Evolutionary conservation across 73 alveolate species (phyloP), one percentile per base, ranked within the genome.

Genomic region (Paramecium bursaria): DNA sequence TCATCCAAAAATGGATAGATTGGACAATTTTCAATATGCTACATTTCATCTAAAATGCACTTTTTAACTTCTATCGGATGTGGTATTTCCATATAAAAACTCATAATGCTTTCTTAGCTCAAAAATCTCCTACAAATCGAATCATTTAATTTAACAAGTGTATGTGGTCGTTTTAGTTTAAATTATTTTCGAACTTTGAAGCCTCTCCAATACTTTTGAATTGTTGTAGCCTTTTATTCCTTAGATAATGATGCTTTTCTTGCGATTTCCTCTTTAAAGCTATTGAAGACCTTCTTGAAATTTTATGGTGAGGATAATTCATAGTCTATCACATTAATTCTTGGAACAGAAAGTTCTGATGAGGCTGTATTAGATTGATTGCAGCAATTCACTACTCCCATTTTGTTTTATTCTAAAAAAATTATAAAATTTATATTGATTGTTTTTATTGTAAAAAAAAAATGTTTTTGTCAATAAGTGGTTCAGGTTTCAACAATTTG

Each of bases 381-480:
- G n/a, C n/a, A n/a, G n/a, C n/a, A n/a, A n/a, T n/a, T n/a, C n/a
- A n/a, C n/a, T n/a, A n/a, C n/a, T n/a, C n/a, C n/a, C n/a, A n/a
- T n/a, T n/a, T n/a, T n/a, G n/a, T n/a, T n/a, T n/a, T n/a, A n/a
- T n/a, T n/a, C n/a, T n/a, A n/a, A n/a, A n/a, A n/a, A n/a, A n/a
- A n/a, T n/a, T n/a, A n/a, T n/a, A n/a, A n/a, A n/a, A n/a, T n/a
- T n/a, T n/a, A n/a, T n/a, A n/a, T n/a, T n/a, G n/a, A n/a, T n/a
- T n/a, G n/a, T n/a, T n/a, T n/a, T n/a, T n/a, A n/a, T n/a, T n/a
- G n/a, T n/a, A n/a, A 67, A 31, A 19, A 67, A 31, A 25, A 19
- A 33, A 67, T 67, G 82, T 67, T 35, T 67, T 67, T 67, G 44
- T 67, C 82, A 33, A 57, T 67, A 47, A 67, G 82, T 14, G 82